Percentiles rank a stretch among this genome's conserved stretches.
phyloP scores from a whole-genome alignment of 2,329 filamentous ascomycete species.

The Phyllosticta citrichinensis region DNA sequence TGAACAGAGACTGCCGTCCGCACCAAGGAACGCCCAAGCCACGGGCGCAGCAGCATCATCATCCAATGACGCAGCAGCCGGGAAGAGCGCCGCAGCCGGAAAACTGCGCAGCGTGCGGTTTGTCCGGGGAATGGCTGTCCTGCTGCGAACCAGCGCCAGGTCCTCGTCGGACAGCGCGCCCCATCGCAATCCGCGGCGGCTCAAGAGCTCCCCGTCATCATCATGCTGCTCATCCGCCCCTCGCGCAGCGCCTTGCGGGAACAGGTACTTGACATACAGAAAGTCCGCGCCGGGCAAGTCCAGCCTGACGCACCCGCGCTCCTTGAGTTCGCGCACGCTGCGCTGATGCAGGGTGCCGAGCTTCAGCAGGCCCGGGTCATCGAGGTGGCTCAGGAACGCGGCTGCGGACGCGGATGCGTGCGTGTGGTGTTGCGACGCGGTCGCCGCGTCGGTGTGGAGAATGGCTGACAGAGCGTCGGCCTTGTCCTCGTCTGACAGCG shows the following conservation, averaged over 20 bases:
- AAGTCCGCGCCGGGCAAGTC: conserved; percentile 23
- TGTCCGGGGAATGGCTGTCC: conserved; percentile 46
- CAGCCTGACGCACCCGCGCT: conserved; percentile 17
- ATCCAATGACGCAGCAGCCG: conserved; percentile 12
- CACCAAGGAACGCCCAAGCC: conserved; percentile 55
- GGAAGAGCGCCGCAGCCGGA: conserved; percentile 31
- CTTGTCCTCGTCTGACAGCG: background rate
- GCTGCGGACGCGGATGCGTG: conserved; percentile 5
- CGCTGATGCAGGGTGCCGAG: conserved; percentile 34
- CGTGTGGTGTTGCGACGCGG: background rate
- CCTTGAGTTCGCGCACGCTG: conserved; percentile 17
- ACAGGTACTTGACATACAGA: conserved; percentile 48
- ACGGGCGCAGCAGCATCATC: conserved; percentile 34
- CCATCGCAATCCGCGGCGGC: conserved; percentile 47
- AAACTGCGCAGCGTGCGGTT: conserved; percentile 35
- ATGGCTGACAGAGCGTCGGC: background rate
- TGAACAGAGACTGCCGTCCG: conserved; percentile 52
- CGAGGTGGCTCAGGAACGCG: conserved; percentile 21
- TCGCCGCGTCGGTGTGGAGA: background rate
- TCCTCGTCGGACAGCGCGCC: conserved; percentile 42
- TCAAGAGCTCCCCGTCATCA: conserved; percentile 36
- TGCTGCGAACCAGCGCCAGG: conserved; percentile 43
- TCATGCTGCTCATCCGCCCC: conserved; percentile 17
- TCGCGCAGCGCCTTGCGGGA: conserved; percentile 19
- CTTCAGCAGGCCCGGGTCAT: conserved; percentile 30